Conservation (phyloP, 2,329 filamentous ascomycete species). For the Tolypocladium amazonense region DNA sequence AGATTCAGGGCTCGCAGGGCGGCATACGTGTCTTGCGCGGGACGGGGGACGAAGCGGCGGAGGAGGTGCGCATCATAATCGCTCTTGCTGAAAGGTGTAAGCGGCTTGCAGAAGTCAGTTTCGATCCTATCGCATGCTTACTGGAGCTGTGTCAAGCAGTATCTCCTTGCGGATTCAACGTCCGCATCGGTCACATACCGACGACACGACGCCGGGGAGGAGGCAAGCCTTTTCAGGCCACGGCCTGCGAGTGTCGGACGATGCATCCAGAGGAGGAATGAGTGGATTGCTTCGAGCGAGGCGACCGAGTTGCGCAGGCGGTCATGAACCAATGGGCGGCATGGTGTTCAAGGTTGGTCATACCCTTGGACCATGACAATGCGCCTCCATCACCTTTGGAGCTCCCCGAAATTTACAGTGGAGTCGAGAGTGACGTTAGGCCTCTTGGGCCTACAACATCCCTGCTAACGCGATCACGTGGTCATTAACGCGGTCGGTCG, state of each 20-base stretch:
- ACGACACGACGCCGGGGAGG: constrained; percentile 19
- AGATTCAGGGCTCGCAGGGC: constrained; percentile 88
- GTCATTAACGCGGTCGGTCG: constrained; percentile 25
- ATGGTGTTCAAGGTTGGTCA: constrained; percentile 6
- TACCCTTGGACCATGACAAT: constrained; percentile 1
- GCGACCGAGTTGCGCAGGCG: background rate
- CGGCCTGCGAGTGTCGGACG: constrained; percentile 22
- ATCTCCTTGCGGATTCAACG: constrained; percentile 39
- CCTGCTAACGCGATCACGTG: constrained; percentile 25
- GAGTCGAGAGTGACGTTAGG: constrained; percentile 13
- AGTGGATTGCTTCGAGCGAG: background rate
- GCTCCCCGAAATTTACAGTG: constrained; percentile 1
- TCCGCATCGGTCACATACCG: constrained; percentile 40
- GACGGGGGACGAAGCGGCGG: constrained; percentile 69
- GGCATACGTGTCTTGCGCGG: constrained; percentile 72
- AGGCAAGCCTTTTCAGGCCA: constrained; percentile 26
- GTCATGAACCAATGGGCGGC: constrained; percentile 7
- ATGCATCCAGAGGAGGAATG: constrained; percentile 23
- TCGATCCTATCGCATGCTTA: constrained; percentile 13
- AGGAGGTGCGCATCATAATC: constrained; percentile 85
- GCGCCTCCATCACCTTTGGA: background rate
- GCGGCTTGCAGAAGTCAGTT: background rate
- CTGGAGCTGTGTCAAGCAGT: constrained; percentile 44
- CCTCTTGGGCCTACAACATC: background rate
- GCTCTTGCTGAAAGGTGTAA: constrained; percentile 50